These are phyloP conservation scores for Trichoderma koningii DNA, from an alignment of 2,329 filamentous ascomycete genomes.

Conservation along the genomic window DNA sequence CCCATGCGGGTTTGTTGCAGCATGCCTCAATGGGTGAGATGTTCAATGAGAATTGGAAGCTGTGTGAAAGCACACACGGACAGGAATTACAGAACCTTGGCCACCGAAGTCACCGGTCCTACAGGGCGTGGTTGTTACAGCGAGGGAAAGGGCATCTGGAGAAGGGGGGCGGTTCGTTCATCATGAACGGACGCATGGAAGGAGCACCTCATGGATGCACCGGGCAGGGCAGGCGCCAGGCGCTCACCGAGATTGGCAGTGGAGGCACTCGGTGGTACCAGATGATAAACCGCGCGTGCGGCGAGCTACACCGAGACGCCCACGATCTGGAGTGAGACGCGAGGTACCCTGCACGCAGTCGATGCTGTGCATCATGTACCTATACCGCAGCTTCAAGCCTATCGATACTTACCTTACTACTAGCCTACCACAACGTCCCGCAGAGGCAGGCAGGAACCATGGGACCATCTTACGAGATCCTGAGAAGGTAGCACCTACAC, in stretches of 20 bases:
- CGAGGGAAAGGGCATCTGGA: not conserved
- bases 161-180: conserved; percentile 18
- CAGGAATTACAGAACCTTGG: no score
- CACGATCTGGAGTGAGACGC: not conserved
- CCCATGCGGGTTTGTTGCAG: conserved; percentile 1
- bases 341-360: not conserved
- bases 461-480: no score
- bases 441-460: no score
- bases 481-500: no score
- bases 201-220: no score
- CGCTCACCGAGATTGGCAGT: conserved; percentile 14
- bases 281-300: not conserved
- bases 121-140: not conserved
- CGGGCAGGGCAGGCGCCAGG: not conserved
- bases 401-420: no score
- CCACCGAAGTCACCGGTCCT: not conserved
- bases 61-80: no score
- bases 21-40: not conserved
- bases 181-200: not conserved
- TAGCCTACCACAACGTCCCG: no score
- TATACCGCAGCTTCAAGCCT: no score
- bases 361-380: not conserved
- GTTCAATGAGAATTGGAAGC: no score
- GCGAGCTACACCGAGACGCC: not conserved
- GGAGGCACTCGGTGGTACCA: not conserved